These are phyloP conservation scores for Russula compacta DNA, from an alignment of 768 basidiomycete genomes.

Conservation along the genomic window DNA sequence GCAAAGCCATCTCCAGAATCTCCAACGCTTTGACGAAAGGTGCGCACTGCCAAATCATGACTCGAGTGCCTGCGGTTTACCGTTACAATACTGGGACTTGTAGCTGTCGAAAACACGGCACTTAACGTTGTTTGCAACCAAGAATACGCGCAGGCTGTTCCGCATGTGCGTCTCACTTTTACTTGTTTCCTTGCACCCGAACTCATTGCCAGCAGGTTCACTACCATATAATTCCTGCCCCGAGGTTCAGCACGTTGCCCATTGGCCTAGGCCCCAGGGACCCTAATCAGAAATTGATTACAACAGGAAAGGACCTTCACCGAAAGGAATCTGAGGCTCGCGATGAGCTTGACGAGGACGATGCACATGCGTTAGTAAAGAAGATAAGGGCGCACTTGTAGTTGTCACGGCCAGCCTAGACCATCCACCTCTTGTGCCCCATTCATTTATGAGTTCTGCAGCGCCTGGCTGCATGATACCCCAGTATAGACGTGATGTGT, in stretches of 20 bases:
- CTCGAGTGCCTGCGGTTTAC: background rate
- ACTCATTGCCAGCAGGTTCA: constrained; percentile 42
- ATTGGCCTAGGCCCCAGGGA: constrained; percentile 6
- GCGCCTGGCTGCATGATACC: background rate
- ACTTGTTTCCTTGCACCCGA: background rate
- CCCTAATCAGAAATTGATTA: constrained; percentile 23
- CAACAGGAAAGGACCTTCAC: constrained; percentile 48
- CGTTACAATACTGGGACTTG: background rate
- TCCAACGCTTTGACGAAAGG: constrained; percentile 56
- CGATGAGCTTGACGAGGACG: constrained; percentile 50
- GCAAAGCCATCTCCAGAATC: constrained; percentile 50
- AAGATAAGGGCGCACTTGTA: constrained; percentile 29
- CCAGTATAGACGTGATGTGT: too few species aligned
- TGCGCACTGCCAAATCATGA: constrained; percentile 22
- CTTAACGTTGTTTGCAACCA: constrained; percentile 75
- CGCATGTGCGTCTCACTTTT: constrained; percentile 43
- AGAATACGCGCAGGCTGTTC: constrained; percentile 72
- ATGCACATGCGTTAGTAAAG: constrained; percentile 37
- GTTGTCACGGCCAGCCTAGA: background rate
- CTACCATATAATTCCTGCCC: constrained; percentile 70
- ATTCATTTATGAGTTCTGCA: background rate
- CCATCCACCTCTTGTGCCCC: background rate
- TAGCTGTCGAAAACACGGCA: constrained; percentile 55
- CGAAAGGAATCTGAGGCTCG: constrained; percentile 48
- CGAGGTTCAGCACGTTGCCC: constrained; percentile 30